phyloP scores from a whole-genome alignment of 2,329 filamentous ascomycete species.

The Fusarium sp. region DNA sequence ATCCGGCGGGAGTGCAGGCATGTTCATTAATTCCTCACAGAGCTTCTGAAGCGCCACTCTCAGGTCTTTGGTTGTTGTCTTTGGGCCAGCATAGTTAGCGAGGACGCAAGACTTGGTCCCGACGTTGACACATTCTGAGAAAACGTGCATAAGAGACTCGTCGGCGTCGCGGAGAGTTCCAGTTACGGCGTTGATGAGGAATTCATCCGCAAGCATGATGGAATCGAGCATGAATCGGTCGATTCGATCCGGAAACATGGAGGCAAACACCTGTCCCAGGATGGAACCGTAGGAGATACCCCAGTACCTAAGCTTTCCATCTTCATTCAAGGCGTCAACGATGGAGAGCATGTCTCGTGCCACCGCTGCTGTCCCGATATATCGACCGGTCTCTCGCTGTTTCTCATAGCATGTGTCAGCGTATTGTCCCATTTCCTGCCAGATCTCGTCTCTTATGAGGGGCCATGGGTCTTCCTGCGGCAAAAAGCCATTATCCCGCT shows the following conservation, averaged over 20 bases:
- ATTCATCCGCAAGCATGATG: conserved; percentile 22
- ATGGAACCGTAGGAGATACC: conserved; percentile 43
- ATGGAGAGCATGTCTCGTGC: conserved; percentile 58
- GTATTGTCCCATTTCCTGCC: not conserved
- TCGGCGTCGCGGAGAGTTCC: conserved; percentile 13
- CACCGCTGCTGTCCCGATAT: conserved; percentile 53
- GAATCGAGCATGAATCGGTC: conserved; percentile 37
- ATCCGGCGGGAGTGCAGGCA: not conserved
- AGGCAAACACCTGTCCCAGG: conserved; percentile 29
- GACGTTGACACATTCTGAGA: conserved; percentile 19
- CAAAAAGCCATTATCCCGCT: not conserved
- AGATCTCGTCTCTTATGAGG: not conserved
- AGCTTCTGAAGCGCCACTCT: not conserved
- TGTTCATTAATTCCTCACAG: conserved; percentile 8
- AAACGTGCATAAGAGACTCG: conserved; percentile 1
- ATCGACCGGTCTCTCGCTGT: conserved; percentile 42
- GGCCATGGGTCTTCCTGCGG: conserved; percentile 14
- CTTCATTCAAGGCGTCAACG: conserved; percentile 55
- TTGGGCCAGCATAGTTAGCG: conserved; percentile 4
- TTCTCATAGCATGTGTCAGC: conserved; percentile 42
- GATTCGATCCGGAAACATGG: conserved; percentile 41
- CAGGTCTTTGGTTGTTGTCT: conserved; percentile 6
- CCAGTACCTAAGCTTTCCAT: conserved; percentile 53
- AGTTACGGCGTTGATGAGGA: not conserved
- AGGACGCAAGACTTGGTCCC: conserved; percentile 8